Conservation (phyloP, 805 yeast species). For the Starmerella bombi region DNA sequence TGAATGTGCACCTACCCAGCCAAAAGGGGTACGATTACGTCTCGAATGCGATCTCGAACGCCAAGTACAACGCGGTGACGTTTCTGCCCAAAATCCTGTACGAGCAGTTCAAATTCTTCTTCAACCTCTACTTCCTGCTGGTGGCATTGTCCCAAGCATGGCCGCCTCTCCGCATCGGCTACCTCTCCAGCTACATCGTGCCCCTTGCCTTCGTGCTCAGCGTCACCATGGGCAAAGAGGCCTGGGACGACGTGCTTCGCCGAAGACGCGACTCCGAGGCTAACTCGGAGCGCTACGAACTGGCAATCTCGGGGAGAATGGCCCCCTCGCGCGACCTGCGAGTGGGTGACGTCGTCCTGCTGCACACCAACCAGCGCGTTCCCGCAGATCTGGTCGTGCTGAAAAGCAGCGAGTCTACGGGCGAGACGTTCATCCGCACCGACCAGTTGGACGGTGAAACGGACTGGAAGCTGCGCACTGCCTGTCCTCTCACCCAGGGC, state of each 20-base stretch:
- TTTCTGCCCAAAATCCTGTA: constrained; percentile 80
- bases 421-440: constrained; percentile 88
- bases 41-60: constrained; percentile 78
- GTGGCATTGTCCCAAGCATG: constrained; percentile 90
- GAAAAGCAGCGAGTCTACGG: constrained; percentile 65
- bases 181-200: constrained; percentile 79
- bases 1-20: constrained; percentile 13
- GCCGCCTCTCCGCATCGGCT: constrained; percentile 85
- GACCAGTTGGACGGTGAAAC: constrained; percentile 99
- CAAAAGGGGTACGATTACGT: constrained; percentile 27
- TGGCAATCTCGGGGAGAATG: constrained; percentile 24
- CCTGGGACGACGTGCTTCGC: constrained; percentile 83
- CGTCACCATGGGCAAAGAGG: constrained; percentile 93
- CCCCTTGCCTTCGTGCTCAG: constrained; percentile 86
- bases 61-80: constrained; percentile 78
- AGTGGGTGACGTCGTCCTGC: constrained; percentile 73
- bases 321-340: constrained; percentile 49
- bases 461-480: constrained; percentile 89
- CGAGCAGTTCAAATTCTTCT: constrained; percentile 94
- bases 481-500: constrained; percentile 58
- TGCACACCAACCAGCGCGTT: constrained; percentile 70
- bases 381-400: constrained; percentile 88
- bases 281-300: constrained; percentile 70
- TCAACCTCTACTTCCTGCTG: constrained; percentile 76
- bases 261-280: constrained; percentile 83